Evolutionary conservation across 139 green algal species (phyloP), one percentile per base, ranked within the genome.

Genomic region (Chlorella sp.): DNA sequence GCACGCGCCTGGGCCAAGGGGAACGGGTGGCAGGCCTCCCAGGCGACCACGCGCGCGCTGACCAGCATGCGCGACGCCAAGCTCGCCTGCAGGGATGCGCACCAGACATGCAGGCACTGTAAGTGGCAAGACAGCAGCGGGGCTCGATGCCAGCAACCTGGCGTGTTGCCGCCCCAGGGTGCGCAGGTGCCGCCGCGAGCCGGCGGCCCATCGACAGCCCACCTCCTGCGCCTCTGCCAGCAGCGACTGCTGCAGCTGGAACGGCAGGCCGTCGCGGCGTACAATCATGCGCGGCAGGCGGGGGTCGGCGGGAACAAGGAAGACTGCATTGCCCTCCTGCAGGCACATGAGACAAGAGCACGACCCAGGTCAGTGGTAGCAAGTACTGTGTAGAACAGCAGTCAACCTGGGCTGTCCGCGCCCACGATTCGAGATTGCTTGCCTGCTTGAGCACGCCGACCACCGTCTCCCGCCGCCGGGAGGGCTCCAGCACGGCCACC

Each of bases 361-460:
- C 27, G 46, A 45, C 81, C 55, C 29, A 82, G 70, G 8, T 61
- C 51, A 29, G 67, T 55, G 33, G 64, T 51, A 8, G 83, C 43
- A n/a, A n/a, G n/a, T n/a, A n/a, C n/a, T n/a, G n/a, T n/a, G n/a
- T n/a, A n/a, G n/a, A n/a, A n/a, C n/a, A n/a, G n/a, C n/a, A n/a
- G n/a, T n/a, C n/a, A n/a, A n/a, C n/a, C n/a, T n/a, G n/a, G n/a
- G n/a, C n/a, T n/a, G n/a, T n/a, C n/a, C n/a, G n/a, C n/a, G n/a
- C n/a, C n/a, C n/a, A n/a, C n/a, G n/a, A n/a, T n/a, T n/a, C n/a
- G n/a, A n/a, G n/a, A n/a, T n/a, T n/a, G n/a, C n/a, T n/a, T n/a
- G n/a, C n/a, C n/a, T n/a, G n/a, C n/a, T n/a, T n/a, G n/a, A n/a
- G 73, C 46, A 90, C 82, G 71, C 94, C 94, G 6, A 98, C 90